Evolutionary conservation across 2,329 filamentous ascomycete genomes (phyloP).

Genomic region (Trichophyton schoenleinii): DNA sequence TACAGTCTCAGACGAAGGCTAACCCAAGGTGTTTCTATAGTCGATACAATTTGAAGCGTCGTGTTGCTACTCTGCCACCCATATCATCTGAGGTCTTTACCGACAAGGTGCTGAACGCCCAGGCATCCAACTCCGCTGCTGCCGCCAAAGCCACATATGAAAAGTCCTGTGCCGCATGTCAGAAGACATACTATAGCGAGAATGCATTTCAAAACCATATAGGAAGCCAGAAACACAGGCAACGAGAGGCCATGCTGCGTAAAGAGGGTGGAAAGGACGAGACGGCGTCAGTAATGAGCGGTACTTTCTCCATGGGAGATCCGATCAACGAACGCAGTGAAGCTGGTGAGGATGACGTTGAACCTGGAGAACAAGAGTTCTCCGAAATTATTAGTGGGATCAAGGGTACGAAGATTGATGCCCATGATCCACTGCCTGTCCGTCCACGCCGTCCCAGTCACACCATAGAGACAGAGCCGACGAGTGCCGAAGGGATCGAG

Average conservation of each 20-base stretch:
- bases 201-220: conserved; percentile 92
- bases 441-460: conserved; percentile 33
- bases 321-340: conserved; percentile 40
- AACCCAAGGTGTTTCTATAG: conserved; percentile 32
- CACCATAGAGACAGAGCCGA: conserved; percentile 22
- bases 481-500: conserved; percentile 15
- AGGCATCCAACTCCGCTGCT: conserved; percentile 69
- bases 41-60: conserved; percentile 87
- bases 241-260: conserved; percentile 45
- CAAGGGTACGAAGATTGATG: conserved; percentile 49
- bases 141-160: conserved; percentile 83
- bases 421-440: conserved; percentile 34
- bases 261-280: conserved; percentile 44
- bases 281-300: conserved; percentile 67
- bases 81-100: conserved; percentile 92
- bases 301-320: conserved; percentile 76
- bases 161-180: conserved; percentile 66
- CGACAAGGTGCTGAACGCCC: conserved; percentile 87
- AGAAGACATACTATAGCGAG: conserved; percentile 90
- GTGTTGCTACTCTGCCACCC: conserved; percentile 44
- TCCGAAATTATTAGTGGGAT: conserved; percentile 65
- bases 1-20: background rate
- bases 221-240: conserved; percentile 77
- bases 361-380: conserved; percentile 51
- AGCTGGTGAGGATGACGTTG: conserved; percentile 31